These are phyloP conservation scores for Baeospora myosura DNA, from an alignment of 1,284 basidiomycete genomes.

Conservation along the genomic window DNA sequence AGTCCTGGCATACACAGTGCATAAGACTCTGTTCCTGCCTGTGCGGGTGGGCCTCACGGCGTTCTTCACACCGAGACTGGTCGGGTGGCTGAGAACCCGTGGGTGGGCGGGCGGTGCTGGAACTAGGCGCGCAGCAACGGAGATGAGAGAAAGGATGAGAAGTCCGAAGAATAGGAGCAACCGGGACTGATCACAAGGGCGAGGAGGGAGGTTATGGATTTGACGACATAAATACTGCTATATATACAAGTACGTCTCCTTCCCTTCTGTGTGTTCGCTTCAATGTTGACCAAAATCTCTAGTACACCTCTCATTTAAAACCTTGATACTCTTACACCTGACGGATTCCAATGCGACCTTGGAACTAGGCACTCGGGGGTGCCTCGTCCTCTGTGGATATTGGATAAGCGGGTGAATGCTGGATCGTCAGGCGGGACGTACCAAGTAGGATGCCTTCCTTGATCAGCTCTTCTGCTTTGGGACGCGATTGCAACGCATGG, in stretches of 20 bases:
- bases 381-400: conserved; percentile 13
- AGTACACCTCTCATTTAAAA: conserved; percentile 3
- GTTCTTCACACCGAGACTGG: conserved; percentile 78
- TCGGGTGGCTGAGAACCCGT: conserved; percentile 65
- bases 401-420: conserved; percentile 3
- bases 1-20: conserved; percentile 88
- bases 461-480: conserved; percentile 62
- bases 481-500: conserved; percentile 56
- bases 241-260: background rate
- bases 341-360: conserved; percentile 5
- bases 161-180: conserved; percentile 23
- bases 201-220: background rate
- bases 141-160: conserved; percentile 52
- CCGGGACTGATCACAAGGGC: no score
- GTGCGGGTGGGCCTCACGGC: conserved; percentile 86
- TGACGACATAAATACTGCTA: background rate
- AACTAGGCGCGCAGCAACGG: conserved; percentile 54
- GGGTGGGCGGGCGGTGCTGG: conserved; percentile 74
- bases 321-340: background rate
- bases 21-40: conserved; percentile 93
- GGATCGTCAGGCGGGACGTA: conserved; percentile 15
- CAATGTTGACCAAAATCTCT: no score
- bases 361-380: conserved; percentile 6
- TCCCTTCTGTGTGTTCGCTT: no score
- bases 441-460: conserved; percentile 64